Conservation (phyloP, 306 rosid species). For the Erythrophleum fordii region DNA sequence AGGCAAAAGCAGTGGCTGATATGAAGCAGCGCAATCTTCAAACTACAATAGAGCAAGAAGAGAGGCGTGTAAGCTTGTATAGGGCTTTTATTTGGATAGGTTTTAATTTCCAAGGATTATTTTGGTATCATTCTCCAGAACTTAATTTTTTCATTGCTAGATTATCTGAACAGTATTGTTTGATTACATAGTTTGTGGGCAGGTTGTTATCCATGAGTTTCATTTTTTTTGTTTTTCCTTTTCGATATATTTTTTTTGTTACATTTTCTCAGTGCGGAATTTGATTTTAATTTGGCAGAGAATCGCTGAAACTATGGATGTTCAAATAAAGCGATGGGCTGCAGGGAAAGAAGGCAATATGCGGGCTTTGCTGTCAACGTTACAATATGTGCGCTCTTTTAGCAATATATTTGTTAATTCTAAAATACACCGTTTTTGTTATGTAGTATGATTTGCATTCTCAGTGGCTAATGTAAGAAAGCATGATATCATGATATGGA, state of each 20-base stretch:
- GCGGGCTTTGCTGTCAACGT: conserved; percentile 84
- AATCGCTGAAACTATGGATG: conserved; percentile 67
- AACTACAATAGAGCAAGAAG: conserved; percentile 86
- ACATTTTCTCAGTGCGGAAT: conserved; percentile 22
- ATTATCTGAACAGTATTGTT: neutral
- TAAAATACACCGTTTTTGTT: neutral
- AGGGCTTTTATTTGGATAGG: neutral
- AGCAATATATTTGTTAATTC: conserved; percentile 22
- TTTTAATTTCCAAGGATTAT: conserved; percentile 10
- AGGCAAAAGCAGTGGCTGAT: conserved; percentile 88
- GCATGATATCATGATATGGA: neutral
- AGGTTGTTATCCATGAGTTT: neutral
- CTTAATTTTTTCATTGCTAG: neutral
- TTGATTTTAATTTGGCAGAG: conserved; percentile 57
- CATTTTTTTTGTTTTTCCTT: neutral
- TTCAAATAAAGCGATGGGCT: conserved; percentile 80
- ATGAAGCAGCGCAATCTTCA: conserved; percentile 85
- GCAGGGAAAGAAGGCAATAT: conserved; percentile 92
- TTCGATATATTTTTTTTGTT: neutral
- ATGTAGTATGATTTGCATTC: conserved; percentile 28
- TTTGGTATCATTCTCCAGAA: conserved; percentile 17
- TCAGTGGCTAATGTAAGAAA: neutral
- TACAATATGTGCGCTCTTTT: conserved; percentile 63
- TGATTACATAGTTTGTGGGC: neutral
- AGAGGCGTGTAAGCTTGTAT: conserved; percentile 71